Evolutionary conservation across 2,329 filamentous ascomycete species (phyloP).

Genomic region (Neopestalotiopsis sp.): DNA sequence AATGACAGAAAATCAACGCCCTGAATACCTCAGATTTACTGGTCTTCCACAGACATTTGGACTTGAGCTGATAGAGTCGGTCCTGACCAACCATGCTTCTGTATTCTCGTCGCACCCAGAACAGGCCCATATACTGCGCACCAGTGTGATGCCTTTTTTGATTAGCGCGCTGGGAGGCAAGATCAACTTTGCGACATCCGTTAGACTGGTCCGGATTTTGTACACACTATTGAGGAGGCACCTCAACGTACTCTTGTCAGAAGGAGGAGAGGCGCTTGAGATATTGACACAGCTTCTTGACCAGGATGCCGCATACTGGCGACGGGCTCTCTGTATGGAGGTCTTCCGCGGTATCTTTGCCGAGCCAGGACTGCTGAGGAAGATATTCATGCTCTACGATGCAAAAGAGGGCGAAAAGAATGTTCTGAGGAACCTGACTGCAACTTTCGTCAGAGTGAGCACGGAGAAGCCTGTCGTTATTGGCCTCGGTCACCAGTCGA

Average conservation of each 20-base stretch:
- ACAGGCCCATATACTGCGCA: conserved; percentile 77
- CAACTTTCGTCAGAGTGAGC: conserved; percentile 88
- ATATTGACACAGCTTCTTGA: conserved; percentile 87
- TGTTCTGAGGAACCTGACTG: conserved; percentile 81
- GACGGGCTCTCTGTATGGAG: conserved; percentile 88
- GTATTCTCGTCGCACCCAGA: conserved; percentile 82
- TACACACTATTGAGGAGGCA: conserved; percentile 82
- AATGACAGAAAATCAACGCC: conserved; percentile 81
- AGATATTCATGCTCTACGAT: conserved; percentile 84
- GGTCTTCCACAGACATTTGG: conserved; percentile 82
- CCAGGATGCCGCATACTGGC: conserved; percentile 84
- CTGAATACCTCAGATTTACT: conserved; percentile 81
- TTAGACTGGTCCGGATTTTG: conserved; percentile 82
- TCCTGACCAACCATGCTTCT: conserved; percentile 82
- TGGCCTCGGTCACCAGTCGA: conserved; percentile 87
- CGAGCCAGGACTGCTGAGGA: conserved; percentile 77
- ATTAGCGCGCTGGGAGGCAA: conserved; percentile 79
- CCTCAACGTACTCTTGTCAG: conserved; percentile 72
- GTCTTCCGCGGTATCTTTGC: conserved; percentile 85
- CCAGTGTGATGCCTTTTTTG: conserved; percentile 81
- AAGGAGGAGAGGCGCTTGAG: conserved; percentile 83
- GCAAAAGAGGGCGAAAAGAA: conserved; percentile 72
- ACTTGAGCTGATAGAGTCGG: conserved; percentile 88
- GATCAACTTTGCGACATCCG: conserved; percentile 79
- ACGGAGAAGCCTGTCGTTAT: conserved; percentile 90